Evolutionary conservation across 2,329 filamentous ascomycete species (phyloP).

Genomic region (Ophiobolus disseminans): DNA sequence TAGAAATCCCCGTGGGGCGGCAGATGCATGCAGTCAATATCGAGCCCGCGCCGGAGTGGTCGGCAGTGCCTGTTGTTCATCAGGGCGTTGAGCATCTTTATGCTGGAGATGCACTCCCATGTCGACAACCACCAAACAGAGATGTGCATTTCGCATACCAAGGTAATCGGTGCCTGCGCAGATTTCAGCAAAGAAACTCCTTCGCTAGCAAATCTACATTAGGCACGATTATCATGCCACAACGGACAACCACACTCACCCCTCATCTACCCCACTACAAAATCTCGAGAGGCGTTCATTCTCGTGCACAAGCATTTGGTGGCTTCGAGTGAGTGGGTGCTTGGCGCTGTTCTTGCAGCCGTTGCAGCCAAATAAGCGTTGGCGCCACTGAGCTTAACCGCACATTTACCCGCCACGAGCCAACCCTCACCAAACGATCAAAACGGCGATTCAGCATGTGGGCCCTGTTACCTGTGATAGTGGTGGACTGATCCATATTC

Average conservation of each 20-base stretch:
- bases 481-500: constrained; percentile 10
- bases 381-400: constrained; percentile 21
- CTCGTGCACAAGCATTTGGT: neutral
- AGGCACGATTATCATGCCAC: neutral
- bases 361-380: constrained; percentile 9
- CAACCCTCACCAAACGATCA: constrained; percentile 11
- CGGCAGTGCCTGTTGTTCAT: neutral
- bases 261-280: neutral
- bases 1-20: constrained; percentile 2
- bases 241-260: neutral
- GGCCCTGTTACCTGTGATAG: constrained; percentile 12
- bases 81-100: neutral
- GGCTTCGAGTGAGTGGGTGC: neutral
- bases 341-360: constrained; percentile 4
- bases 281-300: neutral
- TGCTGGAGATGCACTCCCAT: neutral
- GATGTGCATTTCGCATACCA: neutral
- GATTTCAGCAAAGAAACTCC: too few species aligned
- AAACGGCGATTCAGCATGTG: constrained; percentile 11
- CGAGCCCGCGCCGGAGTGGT: neutral
- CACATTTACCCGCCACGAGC: constrained; percentile 25
- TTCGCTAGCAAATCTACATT: too few species aligned
- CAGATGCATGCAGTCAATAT: constrained; percentile 8
- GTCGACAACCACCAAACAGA: neutral
- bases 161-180: neutral